Percentiles rank a stretch among this genome's conserved stretches.
phyloP scores from a whole-genome alignment of 1,139 yeast species.

The Yamadazyma diospyri region DNA sequence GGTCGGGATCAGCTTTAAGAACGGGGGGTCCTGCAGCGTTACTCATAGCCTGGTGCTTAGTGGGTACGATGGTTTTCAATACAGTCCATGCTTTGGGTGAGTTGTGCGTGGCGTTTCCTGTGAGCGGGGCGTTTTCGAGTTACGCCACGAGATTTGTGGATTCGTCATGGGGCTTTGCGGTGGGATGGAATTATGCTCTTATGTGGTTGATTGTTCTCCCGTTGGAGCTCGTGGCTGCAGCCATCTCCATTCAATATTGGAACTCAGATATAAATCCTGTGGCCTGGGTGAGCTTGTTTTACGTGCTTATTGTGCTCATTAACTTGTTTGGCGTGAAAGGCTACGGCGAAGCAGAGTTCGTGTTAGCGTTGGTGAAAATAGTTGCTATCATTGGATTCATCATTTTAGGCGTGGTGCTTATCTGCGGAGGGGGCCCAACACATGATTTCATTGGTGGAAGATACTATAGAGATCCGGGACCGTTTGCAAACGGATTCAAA shows the following conservation, averaged over 20 bases:
- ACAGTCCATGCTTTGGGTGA: conserved; percentile 87
- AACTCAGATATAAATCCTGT: conserved; percentile 57
- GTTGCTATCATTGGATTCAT: conserved; percentile 63
- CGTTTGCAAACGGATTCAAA: conserved; percentile 40
- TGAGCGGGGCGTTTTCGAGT: conserved; percentile 75
- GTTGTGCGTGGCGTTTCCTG: conserved; percentile 73
- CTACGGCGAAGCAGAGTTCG: conserved; percentile 72
- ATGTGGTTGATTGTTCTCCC: conserved; percentile 81
- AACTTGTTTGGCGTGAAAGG: conserved; percentile 71
- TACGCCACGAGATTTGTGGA: conserved; percentile 70
- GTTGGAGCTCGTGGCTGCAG: conserved; percentile 72
- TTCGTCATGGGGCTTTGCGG: conserved; percentile 73
- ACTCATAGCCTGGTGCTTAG: conserved; percentile 62
- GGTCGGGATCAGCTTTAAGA: conserved; percentile 64
- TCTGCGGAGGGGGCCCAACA: conserved; percentile 65
- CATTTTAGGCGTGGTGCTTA: conserved; percentile 58
- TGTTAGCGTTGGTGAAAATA: conserved; percentile 56
- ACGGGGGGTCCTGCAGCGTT: conserved; percentile 83
- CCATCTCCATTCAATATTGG: conserved; percentile 69
- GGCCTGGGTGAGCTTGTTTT: conserved; percentile 63
- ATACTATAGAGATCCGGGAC: conserved; percentile 63
- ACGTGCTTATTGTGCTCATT: conserved; percentile 49
- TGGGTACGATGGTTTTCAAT: conserved; percentile 68
- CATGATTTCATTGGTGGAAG: conserved; percentile 60
- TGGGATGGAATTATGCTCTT: conserved; percentile 77